A percentile compares a stretch with the other conserved stretches of the same genome.
Conservation (phyloP, 345 rosid genomes). For the Fremontodendron californicum region DNA sequence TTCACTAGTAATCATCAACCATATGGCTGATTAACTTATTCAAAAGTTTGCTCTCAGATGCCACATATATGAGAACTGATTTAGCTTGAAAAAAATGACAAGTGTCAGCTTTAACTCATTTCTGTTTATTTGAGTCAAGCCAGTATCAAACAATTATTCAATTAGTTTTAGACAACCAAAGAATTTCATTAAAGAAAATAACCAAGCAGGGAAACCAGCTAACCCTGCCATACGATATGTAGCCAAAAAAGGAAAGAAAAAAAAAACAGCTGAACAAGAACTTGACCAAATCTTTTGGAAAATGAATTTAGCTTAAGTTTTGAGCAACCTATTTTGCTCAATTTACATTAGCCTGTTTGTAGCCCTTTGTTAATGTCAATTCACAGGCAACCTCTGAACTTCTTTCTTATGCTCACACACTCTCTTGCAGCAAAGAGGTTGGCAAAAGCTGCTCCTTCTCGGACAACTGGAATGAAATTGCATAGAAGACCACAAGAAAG, state of each 20-base stretch:
- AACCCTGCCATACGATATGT: neutral
- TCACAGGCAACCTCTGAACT: neutral
- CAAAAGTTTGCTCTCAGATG: neutral
- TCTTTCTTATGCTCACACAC: slow-evolving; percentile 1
- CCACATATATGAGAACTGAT: neutral
- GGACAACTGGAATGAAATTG: slow-evolving; percentile 63
- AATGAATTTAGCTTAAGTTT: neutral
- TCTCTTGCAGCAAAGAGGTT: slow-evolving; percentile 57
- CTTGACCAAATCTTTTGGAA: neutral
- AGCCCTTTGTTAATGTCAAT: neutral
- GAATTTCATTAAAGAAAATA: too few relatives aligned
- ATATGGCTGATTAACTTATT: neutral
- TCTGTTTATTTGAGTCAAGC: neutral
- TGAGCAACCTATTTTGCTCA: neutral
- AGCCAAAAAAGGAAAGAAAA: too few relatives aligned
- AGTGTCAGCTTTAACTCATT: neutral
- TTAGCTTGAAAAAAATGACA: neutral
- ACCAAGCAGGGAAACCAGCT: neutral
- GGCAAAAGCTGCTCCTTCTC: slow-evolving; percentile 55
- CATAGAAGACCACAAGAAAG: slow-evolving; percentile 39
- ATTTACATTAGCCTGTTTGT: neutral
- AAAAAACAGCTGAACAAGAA: neutral
- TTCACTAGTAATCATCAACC: neutral
- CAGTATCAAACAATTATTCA: neutral
- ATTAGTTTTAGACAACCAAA: too few relatives aligned